Evolutionary conservation across 1,139 yeast species (phyloP).

Genomic region (Nakaseomyces sp.): DNA sequence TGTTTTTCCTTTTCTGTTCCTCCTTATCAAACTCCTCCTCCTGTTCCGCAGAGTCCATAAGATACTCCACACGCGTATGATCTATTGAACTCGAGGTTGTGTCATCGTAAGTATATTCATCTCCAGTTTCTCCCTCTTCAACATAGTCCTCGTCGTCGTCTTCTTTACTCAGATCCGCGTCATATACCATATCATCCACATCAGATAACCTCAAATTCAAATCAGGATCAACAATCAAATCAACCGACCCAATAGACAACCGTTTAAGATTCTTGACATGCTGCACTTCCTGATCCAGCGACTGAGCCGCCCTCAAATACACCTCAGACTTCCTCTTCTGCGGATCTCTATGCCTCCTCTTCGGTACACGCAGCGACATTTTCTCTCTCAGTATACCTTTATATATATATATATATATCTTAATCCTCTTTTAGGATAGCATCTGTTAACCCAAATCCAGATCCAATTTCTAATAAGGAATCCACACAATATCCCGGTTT

Average conservation of each 20-base stretch:
- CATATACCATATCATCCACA: conserved; percentile 10
- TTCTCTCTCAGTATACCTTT: background rate
- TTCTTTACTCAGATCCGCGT: conserved; percentile 7
- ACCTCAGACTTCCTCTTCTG: conserved; percentile 11
- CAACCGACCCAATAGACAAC: conserved; percentile 32
- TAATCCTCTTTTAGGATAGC: too few species aligned
- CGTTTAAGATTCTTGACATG: conserved; percentile 30
- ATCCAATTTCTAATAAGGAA: too few species aligned
- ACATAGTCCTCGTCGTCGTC: background rate
- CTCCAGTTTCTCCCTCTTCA: background rate
- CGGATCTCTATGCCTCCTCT: background rate
- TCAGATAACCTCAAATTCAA: conserved; percentile 8
- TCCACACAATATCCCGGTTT: too few species aligned
- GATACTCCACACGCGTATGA: conserved; percentile 4
- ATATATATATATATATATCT: too few species aligned
- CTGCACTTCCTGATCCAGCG: conserved; percentile 28
- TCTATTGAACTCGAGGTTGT: background rate
- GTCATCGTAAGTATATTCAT: background rate
- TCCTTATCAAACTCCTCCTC: background rate
- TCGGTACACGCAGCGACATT: conserved; percentile 1
- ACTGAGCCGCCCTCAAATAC: conserved; percentile 30
- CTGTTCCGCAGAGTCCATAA: background rate
- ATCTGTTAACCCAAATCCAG: too few species aligned
- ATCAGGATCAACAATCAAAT: conserved; percentile 30
- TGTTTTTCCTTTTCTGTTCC: background rate